phyloP scores from a whole-genome alignment of 768 basidiomycete genomes.

The Rhizopogon vulgaris region DNA sequence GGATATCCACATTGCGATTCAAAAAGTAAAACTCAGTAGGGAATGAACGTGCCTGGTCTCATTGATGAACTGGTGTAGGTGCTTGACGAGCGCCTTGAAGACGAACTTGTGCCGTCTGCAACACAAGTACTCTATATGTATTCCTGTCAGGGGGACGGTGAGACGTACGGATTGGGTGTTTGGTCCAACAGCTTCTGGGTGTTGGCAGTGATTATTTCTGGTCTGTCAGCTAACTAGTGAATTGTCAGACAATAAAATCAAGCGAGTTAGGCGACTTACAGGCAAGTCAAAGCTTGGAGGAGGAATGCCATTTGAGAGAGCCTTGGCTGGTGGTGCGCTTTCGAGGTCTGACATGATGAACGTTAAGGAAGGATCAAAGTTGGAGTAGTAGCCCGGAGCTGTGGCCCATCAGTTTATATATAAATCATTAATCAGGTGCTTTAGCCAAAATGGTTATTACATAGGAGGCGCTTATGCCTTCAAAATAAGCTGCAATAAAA shows the following conservation, averaged over 20 bases:
- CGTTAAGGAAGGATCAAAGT: background rate
- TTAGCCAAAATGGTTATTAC: too few relatives aligned
- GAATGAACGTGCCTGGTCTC: conserved; percentile 50
- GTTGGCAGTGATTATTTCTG: conserved; percentile 47
- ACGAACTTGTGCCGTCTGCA: conserved; percentile 40
- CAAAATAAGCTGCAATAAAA: too few relatives aligned
- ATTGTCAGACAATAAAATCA: background rate
- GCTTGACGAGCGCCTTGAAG: conserved; percentile 47
- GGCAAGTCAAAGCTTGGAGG: conserved; percentile 34
- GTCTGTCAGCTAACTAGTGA: conserved; percentile 39
- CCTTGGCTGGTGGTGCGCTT: conserved; percentile 9
- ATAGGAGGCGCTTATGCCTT: too few relatives aligned
- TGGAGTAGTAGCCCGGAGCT: background rate
- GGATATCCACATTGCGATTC: background rate
- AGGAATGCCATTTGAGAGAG: conserved; percentile 35
- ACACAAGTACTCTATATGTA: background rate
- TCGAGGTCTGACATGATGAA: conserved; percentile 1
- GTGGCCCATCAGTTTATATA: too few relatives aligned
- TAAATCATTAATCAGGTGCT: too few relatives aligned
- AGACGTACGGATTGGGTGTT: conserved; percentile 33
- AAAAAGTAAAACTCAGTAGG: background rate
- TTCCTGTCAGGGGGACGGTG: background rate
- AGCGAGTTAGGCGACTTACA: conserved; percentile 20
- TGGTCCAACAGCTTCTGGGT: conserved; percentile 32
- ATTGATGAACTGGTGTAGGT: conserved; percentile 68